Conservation (phyloP, 257 asterid species). For the Solanum chaucha region DNA sequence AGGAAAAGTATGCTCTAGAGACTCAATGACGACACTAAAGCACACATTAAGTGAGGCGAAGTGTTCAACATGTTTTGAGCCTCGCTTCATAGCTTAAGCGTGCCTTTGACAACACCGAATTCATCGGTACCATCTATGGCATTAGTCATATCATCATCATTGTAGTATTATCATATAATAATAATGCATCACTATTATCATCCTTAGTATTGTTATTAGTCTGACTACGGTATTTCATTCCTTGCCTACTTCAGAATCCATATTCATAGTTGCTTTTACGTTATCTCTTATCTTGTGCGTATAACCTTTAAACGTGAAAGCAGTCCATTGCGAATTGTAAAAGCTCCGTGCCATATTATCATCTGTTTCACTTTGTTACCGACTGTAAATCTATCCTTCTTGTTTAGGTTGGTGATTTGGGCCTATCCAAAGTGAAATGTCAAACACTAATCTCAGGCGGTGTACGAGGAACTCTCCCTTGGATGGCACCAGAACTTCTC, state of each 20-base stretch:
- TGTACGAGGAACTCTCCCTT: conserved; percentile 99
- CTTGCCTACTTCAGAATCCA: not conserved
- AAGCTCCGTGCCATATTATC: not conserved
- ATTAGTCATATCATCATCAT: not conserved
- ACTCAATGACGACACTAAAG: not conserved
- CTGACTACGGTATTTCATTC: not conserved
- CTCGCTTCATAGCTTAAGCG: not conserved
- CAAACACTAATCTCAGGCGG: conserved; percentile 96
- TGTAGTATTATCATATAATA: not conserved
- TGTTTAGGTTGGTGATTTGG: conserved; percentile 93
- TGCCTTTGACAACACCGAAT: not conserved
- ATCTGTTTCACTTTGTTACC: not conserved
- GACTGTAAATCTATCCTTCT: not conserved
- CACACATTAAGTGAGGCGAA: not conserved
- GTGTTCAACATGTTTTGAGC: not conserved
- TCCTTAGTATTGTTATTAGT: not conserved
- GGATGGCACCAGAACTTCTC: conserved; percentile 99
- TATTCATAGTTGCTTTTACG: not conserved
- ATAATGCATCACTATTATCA: not conserved
- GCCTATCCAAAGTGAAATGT: conserved; percentile 93
- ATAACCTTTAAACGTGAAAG: not conserved
- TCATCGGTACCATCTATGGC: not conserved
- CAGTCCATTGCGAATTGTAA: not conserved
- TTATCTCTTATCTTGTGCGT: not conserved
- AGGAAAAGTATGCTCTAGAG: not conserved